Percentiles rank a stretch among this genome's conserved stretches.
These are phyloP conservation scores for Diplodia intermedia DNA, from an alignment of 2,329 filamentous ascomycete species.

Conservation along the genomic window DNA sequence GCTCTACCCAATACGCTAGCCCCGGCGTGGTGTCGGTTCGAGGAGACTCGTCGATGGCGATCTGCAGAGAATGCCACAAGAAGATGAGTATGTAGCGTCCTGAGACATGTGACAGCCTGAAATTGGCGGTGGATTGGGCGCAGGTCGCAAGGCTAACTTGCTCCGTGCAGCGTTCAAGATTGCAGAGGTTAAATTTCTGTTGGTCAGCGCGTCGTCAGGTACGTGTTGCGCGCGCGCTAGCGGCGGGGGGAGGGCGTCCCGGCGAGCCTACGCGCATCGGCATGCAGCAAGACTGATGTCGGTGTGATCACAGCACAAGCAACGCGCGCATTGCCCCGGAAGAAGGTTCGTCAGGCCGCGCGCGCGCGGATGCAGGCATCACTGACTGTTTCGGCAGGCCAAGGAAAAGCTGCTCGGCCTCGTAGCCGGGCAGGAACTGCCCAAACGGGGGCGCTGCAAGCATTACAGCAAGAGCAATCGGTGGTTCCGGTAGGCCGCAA, in stretches of 20 bases:
- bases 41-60: constrained; percentile 74
- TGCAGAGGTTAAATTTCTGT: constrained; percentile 78
- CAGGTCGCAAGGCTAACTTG: constrained; percentile 5
- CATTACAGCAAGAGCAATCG: constrained; percentile 64
- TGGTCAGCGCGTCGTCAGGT: constrained; percentile 63
- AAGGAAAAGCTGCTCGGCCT: constrained; percentile 62
- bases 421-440: constrained; percentile 61
- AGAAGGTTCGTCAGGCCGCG: constrained; percentile 31
- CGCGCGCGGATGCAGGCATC: not conserved
- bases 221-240: constrained; percentile 32
- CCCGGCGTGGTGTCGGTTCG: constrained; percentile 74
- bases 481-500: constrained; percentile 59
- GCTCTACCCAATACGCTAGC: constrained; percentile 69
- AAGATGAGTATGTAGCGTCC: constrained; percentile 66
- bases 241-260: constrained; percentile 21
- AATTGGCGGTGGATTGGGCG: not conserved
- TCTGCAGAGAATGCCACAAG: constrained; percentile 79
- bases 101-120: not conserved
- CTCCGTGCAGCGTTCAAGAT: constrained; percentile 67
- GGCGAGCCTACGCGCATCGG: constrained; percentile 30
- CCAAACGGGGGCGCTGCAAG: constrained; percentile 59
- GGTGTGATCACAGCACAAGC: constrained; percentile 34
- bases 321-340: constrained; percentile 33
- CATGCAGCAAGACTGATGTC: constrained; percentile 24
- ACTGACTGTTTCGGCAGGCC: constrained; percentile 19